Base-by-base conservation (phyloP, 345 rosid genomes). In the Excoecaria cochinchinensis region DNA sequence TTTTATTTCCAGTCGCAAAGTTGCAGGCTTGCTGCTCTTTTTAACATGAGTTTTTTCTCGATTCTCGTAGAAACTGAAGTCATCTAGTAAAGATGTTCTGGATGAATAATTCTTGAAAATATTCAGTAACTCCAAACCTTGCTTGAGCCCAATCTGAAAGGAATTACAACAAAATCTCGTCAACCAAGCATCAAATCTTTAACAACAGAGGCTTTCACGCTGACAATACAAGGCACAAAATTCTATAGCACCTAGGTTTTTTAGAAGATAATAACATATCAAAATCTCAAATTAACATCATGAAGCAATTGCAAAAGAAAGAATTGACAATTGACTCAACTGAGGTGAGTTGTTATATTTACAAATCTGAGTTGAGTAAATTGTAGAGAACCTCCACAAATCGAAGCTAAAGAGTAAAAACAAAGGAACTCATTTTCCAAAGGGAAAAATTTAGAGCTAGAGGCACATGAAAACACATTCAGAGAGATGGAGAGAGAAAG, bases 51-150 rank as follows among this genome's bases (percentile, higher is more conserved):
- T 80, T 87, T 80, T 86, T 84, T 88, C 91, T 76, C 92, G 82
- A 24, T 74, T 84, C 74, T 91, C 94, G 39, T 90, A 91, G 52
- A 91, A 91, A 81, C 65, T 83, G 74, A 89, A 88, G 83, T 91
- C 97, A 71, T 90, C 92, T 67, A 90, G 39, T 84, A 91, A 75
- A 7, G 83, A 88, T 25, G 94, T 69, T 71, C 69, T 86, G 24
- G 83, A 80, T 5, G 87, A 48, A 58, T 87, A 90, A 39, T 67
- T 80, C 82, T 85, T 88, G 64, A 91, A 90, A 60, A 91, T 88
- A 0, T 80, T 86, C 76, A 91, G 86, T 90, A 91, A 82, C 79
- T 88, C 90, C 67, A 91, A 79, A 22, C 97, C 94, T 82, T 90
- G 89, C 78, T 83, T 80, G 69, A 91, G 84, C 40, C 78, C 84